A percentile compares a stretch with the other conserved stretches of the same genome.
phyloP scores from a whole-genome alignment of 2,329 filamentous ascomycete genomes.

The Dothidotthia symphoricarpi region DNA sequence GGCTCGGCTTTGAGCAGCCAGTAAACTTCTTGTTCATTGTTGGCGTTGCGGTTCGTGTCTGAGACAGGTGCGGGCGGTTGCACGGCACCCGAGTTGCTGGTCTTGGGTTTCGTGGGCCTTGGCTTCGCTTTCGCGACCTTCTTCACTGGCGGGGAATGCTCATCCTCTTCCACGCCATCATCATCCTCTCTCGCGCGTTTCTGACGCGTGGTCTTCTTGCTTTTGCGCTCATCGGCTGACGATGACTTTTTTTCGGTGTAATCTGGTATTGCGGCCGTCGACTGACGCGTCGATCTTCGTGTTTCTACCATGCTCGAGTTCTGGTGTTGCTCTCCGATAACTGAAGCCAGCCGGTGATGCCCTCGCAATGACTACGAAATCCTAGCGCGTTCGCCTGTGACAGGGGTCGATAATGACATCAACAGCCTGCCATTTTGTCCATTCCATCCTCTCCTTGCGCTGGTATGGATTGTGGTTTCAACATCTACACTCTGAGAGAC shows the following conservation, averaged over 20 bases:
- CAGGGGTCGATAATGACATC: no score
- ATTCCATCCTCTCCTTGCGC: no score
- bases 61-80: conserved; percentile 16
- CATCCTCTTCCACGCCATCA: conserved; percentile 8
- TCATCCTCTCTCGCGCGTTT: conserved; percentile 29
- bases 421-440: no score
- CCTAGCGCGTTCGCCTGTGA: no score
- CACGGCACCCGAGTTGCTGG: conserved; percentile 6
- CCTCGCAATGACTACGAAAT: no score
- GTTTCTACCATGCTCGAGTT: conserved; percentile 25
- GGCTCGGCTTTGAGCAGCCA: conserved; percentile 65
- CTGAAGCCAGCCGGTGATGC: no score
- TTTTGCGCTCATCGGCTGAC: conserved; percentile 20
- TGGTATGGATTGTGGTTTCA: no score
- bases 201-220: conserved; percentile 24
- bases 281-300: conserved; percentile 32
- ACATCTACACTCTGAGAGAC: no score
- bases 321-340: background rate
- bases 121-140: conserved; percentile 18
- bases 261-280: conserved; percentile 14
- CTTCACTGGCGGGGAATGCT: conserved; percentile 21
- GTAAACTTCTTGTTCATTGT: conserved; percentile 36
- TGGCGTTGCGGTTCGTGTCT: conserved; percentile 26
- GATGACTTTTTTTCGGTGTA: conserved; percentile 20
- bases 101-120: conserved; percentile 2